These are phyloP conservation scores for Trapa incisa DNA, from an alignment of 345 rosid species.

Conservation along the genomic window DNA sequence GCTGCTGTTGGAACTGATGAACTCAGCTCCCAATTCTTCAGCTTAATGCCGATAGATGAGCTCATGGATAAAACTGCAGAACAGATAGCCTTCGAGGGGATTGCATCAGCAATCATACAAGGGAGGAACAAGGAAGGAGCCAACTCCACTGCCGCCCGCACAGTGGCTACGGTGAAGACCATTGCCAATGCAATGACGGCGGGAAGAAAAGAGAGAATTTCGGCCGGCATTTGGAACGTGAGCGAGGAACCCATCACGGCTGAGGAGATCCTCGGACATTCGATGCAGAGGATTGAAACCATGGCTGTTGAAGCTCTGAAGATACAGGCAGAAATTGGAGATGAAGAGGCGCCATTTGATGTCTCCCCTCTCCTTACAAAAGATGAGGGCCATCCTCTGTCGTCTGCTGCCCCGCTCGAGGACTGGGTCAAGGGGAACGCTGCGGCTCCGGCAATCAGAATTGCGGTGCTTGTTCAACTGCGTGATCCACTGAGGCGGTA, in stretches of 20 bases:
- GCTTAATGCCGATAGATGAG: conserved; percentile 68
- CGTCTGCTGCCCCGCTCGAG: conserved; percentile 48
- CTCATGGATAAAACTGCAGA: conserved; percentile 86
- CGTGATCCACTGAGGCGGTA: conserved; percentile 80
- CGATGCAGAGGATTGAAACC: conserved; percentile 70
- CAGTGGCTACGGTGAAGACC: conserved; percentile 62
- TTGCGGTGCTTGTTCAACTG: conserved; percentile 50
- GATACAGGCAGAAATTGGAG: conserved; percentile 74
- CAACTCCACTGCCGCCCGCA: conserved; percentile 75
- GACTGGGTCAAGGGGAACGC: conserved; percentile 40
- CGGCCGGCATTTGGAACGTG: conserved; percentile 75
- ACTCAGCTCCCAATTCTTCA: conserved; percentile 42
- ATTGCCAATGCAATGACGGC: conserved; percentile 52
- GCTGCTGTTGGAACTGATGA: conserved; percentile 49
- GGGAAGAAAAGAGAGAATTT: conserved; percentile 77
- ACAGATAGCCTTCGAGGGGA: conserved; percentile 92
- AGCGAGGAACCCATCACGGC: conserved; percentile 44
- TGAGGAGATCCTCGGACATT: conserved; percentile 63
- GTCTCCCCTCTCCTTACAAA: conserved; percentile 42
- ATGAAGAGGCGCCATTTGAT: conserved; percentile 69
- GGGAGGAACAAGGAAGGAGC: conserved; percentile 90
- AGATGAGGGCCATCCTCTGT: conserved; percentile 33
- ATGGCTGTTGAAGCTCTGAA: conserved; percentile 72
- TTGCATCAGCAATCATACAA: conserved; percentile 87
- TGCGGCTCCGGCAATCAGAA: conserved; percentile 19